phyloP scores from a whole-genome alignment of 1,284 basidiomycete genomes.

The Microbotryum scabiosae region DNA sequence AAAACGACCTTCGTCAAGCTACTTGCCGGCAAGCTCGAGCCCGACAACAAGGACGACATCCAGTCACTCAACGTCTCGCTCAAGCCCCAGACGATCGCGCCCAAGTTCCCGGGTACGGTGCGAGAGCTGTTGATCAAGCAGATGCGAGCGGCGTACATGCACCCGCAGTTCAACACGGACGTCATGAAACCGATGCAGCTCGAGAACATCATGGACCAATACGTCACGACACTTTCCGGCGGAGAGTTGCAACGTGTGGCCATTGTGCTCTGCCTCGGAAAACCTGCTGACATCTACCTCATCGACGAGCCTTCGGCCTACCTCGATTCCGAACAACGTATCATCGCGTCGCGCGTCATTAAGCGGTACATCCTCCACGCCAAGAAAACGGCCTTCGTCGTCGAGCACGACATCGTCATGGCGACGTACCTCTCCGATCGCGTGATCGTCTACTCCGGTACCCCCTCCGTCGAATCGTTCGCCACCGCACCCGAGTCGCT shows the following conservation, averaged over 20 bases:
- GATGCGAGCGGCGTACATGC: conserved; percentile 86
- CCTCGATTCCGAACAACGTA: conserved; percentile 96
- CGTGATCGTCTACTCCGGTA: conserved; percentile 60
- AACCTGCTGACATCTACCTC: conserved; percentile 72
- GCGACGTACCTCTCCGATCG: conserved; percentile 94
- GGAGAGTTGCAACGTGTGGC: conserved; percentile 94
- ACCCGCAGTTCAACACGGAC: conserved; percentile 93
- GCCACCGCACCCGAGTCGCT: conserved; percentile 57
- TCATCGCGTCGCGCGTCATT: conserved; percentile 91
- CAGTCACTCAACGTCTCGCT: conserved; percentile 73
- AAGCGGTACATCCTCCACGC: conserved; percentile 86
- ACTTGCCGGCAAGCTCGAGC: conserved; percentile 72
- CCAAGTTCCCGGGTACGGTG: conserved; percentile 88
- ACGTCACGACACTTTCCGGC: conserved; percentile 90
- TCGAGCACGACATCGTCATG: conserved; percentile 90
- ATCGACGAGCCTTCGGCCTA: conserved; percentile 65
- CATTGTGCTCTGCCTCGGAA: conserved; percentile 67
- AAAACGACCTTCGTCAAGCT: conserved; percentile 95
- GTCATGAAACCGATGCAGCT: conserved; percentile 90
- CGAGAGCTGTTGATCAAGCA: conserved; percentile 85
- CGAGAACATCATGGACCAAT: conserved; percentile 88
- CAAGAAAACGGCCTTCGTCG: conserved; percentile 93
- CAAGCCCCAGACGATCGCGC: conserved; percentile 93
- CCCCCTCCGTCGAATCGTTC: conserved; percentile 26
- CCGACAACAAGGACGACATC: conserved; percentile 73